These are phyloP conservation scores for Ramaria rubella DNA, from an alignment of 768 basidiomycete genomes.

Conservation along the genomic window DNA sequence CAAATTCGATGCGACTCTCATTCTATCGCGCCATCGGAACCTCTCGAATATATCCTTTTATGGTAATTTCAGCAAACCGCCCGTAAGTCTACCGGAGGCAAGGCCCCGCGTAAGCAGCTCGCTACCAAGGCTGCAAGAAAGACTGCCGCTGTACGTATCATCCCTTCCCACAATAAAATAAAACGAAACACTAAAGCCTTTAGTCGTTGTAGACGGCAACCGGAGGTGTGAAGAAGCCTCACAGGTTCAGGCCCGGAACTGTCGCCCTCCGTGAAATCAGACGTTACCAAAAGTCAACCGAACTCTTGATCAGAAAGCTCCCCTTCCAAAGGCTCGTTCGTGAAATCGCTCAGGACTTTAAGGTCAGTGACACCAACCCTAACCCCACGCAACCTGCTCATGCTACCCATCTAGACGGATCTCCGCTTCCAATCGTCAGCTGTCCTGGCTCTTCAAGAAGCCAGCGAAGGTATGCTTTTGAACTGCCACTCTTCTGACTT, in stretches of 20 bases:
- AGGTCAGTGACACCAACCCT: constrained; percentile 20
- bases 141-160: constrained; percentile 17
- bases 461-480: constrained; percentile 33
- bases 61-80: constrained; percentile 27
- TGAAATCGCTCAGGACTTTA: constrained; percentile 50
- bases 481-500: neutral
- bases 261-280: constrained; percentile 99
- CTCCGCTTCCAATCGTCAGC: constrained; percentile 72
- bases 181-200: constrained; percentile 20
- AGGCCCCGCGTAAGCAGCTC: constrained; percentile 29
- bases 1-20: neutral
- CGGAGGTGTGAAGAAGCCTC: constrained; percentile 99
- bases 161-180: neutral
- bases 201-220: constrained; percentile 37
- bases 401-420: constrained; percentile 43
- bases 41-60: constrained; percentile 8
- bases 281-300: constrained; percentile 41
- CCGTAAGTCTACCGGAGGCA: constrained; percentile 28
- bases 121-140: constrained; percentile 33
- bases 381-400: constrained; percentile 22
- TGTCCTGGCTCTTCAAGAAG: constrained; percentile 63
- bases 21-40: neutral
- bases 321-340: constrained; percentile 46
- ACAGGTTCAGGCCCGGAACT: constrained; percentile 94
- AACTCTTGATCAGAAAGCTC: constrained; percentile 44